phyloP scores from a whole-genome alignment of 192 early-diverging fungal species.

The Oehlia diaphana region DNA sequence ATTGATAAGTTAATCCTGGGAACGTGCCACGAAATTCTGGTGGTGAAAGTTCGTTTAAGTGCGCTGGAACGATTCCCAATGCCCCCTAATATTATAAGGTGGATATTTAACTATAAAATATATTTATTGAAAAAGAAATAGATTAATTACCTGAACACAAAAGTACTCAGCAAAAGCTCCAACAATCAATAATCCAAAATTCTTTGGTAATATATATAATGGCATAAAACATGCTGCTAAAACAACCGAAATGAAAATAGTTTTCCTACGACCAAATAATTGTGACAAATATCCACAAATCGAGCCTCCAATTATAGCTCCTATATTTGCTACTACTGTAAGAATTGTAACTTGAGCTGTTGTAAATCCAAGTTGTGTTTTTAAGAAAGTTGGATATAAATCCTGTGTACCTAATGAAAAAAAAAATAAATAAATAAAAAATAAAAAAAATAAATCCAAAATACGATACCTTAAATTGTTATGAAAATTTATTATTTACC shows the following conservation, averaged over 20 bases:
- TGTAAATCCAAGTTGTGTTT: neutral
- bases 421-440: no score
- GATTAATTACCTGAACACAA: constrained; percentile 50
- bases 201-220: constrained; percentile 58
- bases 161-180: constrained; percentile 56
- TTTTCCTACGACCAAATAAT: constrained; percentile 61
- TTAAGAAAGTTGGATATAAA: constrained; percentile 65
- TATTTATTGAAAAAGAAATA: neutral
- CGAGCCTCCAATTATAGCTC: constrained; percentile 70
- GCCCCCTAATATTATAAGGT: constrained; percentile 3
- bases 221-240: constrained; percentile 66
- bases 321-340: constrained; percentile 58
- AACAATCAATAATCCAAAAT: constrained; percentile 33
- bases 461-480: neutral
- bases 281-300: constrained; percentile 70
- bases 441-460: neutral
- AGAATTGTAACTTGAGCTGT: constrained; percentile 51
- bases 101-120: neutral
- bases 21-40: constrained; percentile 64
- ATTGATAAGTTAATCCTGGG: constrained; percentile 75
- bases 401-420: constrained; percentile 52
- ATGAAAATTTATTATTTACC: constrained; percentile 30
- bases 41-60: constrained; percentile 71
- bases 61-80: constrained; percentile 65
- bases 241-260: constrained; percentile 52